Conservation (phyloP, 371 early-diverging fungal species). For the Circinella minor region DNA sequence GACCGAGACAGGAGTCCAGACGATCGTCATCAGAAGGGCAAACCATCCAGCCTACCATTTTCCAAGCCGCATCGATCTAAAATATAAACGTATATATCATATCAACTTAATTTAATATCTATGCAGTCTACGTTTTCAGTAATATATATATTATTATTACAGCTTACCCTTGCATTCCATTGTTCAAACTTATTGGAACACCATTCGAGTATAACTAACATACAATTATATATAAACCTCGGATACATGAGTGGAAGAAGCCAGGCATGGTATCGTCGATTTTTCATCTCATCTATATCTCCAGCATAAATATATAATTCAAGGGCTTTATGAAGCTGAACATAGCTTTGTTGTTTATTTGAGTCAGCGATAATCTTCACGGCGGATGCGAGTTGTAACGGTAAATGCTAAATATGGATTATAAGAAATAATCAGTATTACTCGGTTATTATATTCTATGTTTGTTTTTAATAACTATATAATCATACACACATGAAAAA, state of each 20-base stretch:
- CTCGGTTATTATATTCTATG: no score
- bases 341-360: not conserved
- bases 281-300: not conserved
- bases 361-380: not conserved
- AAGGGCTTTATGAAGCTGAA: not conserved
- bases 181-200: not conserved
- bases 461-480: no score
- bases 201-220: not conserved
- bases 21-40: constrained; percentile 5
- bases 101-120: not conserved
- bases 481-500: no score
- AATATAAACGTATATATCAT: not conserved
- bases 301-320: not conserved
- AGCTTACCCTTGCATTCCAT: not conserved
- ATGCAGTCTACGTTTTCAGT: no score
- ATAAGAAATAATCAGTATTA: no score
- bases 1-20: not conserved
- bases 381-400: not conserved
- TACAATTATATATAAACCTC: not conserved
- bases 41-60: not conserved
- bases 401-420: not conserved
- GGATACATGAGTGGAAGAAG: constrained; percentile 10
- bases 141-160: not conserved
- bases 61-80: constrained; percentile 1
- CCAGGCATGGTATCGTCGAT: constrained; percentile 2